A percentile compares a stretch with the other conserved stretches of the same genome.
phyloP scores from a whole-genome alignment of 306 rosid species.

The Fragaria vesca region DNA sequence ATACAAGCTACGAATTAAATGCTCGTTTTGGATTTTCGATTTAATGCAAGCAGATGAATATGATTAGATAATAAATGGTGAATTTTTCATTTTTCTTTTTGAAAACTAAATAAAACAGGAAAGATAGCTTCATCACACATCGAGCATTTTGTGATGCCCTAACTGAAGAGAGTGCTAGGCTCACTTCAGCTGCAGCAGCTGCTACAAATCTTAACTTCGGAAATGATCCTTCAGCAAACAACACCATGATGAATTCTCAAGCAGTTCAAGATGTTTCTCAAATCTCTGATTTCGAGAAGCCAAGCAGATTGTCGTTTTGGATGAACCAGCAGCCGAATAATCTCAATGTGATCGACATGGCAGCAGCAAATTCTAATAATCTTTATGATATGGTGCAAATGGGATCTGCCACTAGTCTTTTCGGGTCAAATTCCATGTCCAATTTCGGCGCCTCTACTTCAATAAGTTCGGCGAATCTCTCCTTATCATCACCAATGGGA shows the following conservation, averaged over 20 bases:
- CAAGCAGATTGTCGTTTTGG: conserved; percentile 77
- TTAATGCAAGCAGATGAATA: conserved; percentile 1
- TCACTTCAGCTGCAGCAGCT: conserved; percentile 48
- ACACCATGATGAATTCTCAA: conserved; percentile 33
- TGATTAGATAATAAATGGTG: conserved; percentile 35
- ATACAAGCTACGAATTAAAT: neutral
- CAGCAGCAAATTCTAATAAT: conserved; percentile 35
- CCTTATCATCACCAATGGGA: conserved; percentile 44
- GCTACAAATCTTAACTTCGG: conserved; percentile 62
- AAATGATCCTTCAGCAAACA: conserved; percentile 40
- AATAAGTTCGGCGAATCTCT: conserved; percentile 36
- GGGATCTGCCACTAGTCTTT: conserved; percentile 31
- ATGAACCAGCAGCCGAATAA: conserved; percentile 52
- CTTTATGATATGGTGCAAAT: conserved; percentile 54
- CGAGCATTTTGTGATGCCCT: conserved; percentile 98
- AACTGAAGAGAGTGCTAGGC: conserved; percentile 88
- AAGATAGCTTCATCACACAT: conserved; percentile 95
- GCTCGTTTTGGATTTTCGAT: neutral
- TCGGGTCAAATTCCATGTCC: conserved; percentile 43
- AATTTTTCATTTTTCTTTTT: neutral
- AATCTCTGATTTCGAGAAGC: conserved; percentile 38
- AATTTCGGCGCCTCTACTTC: conserved; percentile 44
- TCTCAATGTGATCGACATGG: conserved; percentile 35
- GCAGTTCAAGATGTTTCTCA: conserved; percentile 30
- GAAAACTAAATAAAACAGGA: conserved; percentile 44